These are phyloP conservation scores for Arbutus unedo DNA, from an alignment of 148 eudicot genomes.

Conservation along the genomic window DNA sequence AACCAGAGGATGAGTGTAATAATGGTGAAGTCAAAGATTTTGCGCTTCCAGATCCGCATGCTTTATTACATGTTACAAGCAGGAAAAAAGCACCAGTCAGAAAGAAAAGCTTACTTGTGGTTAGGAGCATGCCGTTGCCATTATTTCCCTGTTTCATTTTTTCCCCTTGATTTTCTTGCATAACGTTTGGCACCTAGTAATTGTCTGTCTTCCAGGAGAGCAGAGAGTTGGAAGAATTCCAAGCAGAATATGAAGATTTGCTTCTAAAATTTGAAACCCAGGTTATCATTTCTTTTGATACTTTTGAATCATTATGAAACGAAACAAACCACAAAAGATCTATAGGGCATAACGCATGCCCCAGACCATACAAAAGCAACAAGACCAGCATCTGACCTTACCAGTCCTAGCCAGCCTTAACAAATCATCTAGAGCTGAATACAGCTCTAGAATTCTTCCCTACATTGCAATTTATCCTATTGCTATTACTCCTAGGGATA, in stretches of 20 bases:
- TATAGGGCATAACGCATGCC: neutral
- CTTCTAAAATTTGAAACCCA: slow-evolving; percentile 65
- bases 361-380: neutral
- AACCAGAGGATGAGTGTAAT: slow-evolving; percentile 31
- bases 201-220: slow-evolving; percentile 46
- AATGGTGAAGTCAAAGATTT: slow-evolving; percentile 31
- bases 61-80: slow-evolving; percentile 76
- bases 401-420: neutral
- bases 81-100: slow-evolving; percentile 60
- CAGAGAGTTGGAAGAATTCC: slow-evolving; percentile 49
- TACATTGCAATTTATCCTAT: neutral
- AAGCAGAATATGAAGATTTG: slow-evolving; percentile 70
- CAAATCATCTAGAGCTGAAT: neutral
- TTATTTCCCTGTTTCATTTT: slow-evolving; percentile 12
- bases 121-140: slow-evolving; percentile 22
- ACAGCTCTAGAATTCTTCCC: neutral
- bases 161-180: slow-evolving; percentile 10
- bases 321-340: neutral
- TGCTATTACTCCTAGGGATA: neutral
- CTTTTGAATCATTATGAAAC: neutral
- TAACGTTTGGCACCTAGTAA: slow-evolving; percentile 20
- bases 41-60: slow-evolving; percentile 65
- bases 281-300: slow-evolving; percentile 32
- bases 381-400: neutral
- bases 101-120: slow-evolving; percentile 55